Evolutionary conservation across 345 rosid genomes (phyloP).

Genomic region (Sonneratia alba): DNA sequence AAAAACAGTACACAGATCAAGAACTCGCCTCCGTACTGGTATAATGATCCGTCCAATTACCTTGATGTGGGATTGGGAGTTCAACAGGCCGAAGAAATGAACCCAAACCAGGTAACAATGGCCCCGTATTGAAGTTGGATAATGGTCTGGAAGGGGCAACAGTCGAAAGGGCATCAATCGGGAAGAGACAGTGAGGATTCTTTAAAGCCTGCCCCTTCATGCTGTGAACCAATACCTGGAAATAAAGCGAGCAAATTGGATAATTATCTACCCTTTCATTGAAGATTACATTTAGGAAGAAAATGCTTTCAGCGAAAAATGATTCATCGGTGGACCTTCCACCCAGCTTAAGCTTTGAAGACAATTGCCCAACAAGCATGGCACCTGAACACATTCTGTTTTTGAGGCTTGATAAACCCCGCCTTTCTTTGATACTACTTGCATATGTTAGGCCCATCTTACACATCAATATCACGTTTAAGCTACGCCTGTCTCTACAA

Average conservation of each 20-base stretch:
- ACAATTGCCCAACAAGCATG: not conserved
- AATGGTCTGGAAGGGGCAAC: slow-evolving; percentile 24
- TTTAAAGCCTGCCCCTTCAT: slow-evolving; percentile 38
- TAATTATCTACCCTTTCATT: not conserved
- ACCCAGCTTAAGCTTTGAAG: not conserved
- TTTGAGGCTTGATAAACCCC: too few species aligned
- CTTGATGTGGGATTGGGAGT: slow-evolving; percentile 20
- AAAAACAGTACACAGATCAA: not conserved
- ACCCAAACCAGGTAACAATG: slow-evolving; percentile 10
- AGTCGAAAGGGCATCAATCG: slow-evolving; percentile 12
- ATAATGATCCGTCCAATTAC: slow-evolving; percentile 27
- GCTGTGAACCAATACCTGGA: slow-evolving; percentile 33
- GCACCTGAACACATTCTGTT: too few species aligned
- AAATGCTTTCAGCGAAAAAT: too few species aligned
- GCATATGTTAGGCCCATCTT: too few species aligned
- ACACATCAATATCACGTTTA: too few species aligned
- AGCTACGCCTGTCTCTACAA: too few species aligned
- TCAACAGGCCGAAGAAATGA: slow-evolving; percentile 22
- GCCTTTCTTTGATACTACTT: too few species aligned
- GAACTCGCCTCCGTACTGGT: not conserved
- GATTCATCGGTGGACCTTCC: not conserved
- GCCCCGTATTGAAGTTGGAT: slow-evolving; percentile 19
- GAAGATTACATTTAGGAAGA: not conserved
- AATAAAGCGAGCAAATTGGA: not conserved
- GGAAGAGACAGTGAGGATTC: slow-evolving; percentile 17